Evolutionary conservation across 164 flowering plant species (phyloP).

Genomic region (Protea cynaroides): DNA sequence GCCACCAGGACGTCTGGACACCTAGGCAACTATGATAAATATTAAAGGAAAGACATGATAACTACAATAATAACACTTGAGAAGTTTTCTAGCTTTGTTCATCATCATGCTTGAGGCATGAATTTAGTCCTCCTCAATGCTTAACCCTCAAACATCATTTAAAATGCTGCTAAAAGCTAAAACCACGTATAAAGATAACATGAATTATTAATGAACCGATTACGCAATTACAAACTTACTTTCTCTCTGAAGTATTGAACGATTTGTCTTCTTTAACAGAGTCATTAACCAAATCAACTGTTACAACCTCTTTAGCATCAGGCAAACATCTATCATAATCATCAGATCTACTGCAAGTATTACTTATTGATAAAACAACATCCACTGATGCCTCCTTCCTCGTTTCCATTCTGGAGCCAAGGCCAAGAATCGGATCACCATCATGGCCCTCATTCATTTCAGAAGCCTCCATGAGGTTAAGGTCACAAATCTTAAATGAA

Average conservation of each 20-base stretch:
- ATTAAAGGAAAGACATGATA: no score
- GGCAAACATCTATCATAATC: slow-evolving; percentile 25
- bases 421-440: slow-evolving; percentile 23
- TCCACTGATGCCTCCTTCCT: slow-evolving; percentile 41
- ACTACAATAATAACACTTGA: no score
- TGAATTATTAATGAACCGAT: not conserved
- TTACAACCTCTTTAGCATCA: slow-evolving; percentile 46
- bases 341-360: slow-evolving; percentile 25
- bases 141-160: no score
- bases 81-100: no score
- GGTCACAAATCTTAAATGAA: slow-evolving; percentile 87
- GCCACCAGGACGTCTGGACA: no score
- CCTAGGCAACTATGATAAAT: no score
- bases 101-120: no score
- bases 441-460: slow-evolving; percentile 50
- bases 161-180: no score
- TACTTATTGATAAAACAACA: slow-evolving; percentile 53
- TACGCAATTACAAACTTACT: slow-evolving; percentile 37
- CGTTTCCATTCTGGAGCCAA: slow-evolving; percentile 30
- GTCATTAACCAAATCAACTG: slow-evolving; percentile 62
- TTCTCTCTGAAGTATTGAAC: slow-evolving; percentile 23
- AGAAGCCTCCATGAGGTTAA: slow-evolving; percentile 67
- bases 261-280: slow-evolving; percentile 37
- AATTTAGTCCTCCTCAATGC: no score
- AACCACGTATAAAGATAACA: not conserved